Conservation (phyloP, 345 rosid species). For the Citrus inodora region DNA sequence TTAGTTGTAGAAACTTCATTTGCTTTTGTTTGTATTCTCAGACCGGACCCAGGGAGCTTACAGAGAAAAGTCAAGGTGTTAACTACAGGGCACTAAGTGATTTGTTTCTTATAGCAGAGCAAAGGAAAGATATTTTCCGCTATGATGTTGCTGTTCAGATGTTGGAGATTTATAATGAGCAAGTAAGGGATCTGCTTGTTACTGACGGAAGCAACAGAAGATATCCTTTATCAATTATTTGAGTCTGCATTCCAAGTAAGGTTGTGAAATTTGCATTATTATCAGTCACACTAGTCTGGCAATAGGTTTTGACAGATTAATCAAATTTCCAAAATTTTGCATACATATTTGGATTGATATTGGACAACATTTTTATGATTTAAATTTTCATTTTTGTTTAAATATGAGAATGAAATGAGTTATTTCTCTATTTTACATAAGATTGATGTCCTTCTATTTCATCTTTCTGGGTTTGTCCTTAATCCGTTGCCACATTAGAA, state of each 20-base stretch:
- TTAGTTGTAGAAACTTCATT: background rate
- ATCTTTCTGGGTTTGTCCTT: slow-evolving; percentile 32
- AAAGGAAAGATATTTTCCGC: slow-evolving; percentile 70
- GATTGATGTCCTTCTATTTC: background rate
- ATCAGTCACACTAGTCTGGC: background rate
- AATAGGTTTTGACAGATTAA: background rate
- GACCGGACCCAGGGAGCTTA: slow-evolving; percentile 86
- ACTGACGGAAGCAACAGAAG: slow-evolving; percentile 88
- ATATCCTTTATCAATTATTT: slow-evolving; percentile 61
- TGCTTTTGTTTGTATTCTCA: slow-evolving; percentile 31
- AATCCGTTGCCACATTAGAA: slow-evolving; percentile 65
- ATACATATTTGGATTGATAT: background rate
- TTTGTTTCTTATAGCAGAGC: slow-evolving; percentile 78
- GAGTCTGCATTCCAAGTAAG: background rate
- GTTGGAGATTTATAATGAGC: slow-evolving; percentile 97
- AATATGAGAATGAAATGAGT: background rate
- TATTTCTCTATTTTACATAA: background rate
- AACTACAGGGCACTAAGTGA: slow-evolving; percentile 93
- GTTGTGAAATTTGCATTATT: background rate
- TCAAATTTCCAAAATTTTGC: background rate
- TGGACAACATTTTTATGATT: background rate
- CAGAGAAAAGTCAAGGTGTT: slow-evolving; percentile 81
- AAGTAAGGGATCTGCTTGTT: slow-evolving; percentile 89
- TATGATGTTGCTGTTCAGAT: slow-evolving; percentile 91
- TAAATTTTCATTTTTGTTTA: background rate